Percentiles rank a stretch among this genome's conserved stretches.
Evolutionary conservation across 75 land plant genomes (phyloP).

Genomic region (Cunninghamia lanceolata): DNA sequence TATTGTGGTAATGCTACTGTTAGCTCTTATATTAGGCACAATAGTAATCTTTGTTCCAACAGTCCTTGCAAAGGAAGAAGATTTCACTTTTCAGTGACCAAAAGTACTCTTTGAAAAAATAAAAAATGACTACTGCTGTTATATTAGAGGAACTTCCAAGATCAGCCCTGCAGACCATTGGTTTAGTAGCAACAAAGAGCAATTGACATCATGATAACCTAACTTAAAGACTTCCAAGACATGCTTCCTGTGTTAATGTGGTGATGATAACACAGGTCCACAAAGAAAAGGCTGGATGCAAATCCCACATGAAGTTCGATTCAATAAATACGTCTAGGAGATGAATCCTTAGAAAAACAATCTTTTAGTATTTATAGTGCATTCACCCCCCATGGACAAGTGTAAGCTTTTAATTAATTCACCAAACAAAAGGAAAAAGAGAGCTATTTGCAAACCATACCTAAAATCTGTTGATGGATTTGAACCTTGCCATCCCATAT

Average conservation of each 20-base stretch:
- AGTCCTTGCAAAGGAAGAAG: background rate
- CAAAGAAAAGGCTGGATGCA: background rate
- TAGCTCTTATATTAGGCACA: background rate
- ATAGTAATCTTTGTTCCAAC: background rate
- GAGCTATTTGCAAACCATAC: conserved; percentile 12
- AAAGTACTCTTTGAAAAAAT: background rate
- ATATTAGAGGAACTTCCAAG: background rate
- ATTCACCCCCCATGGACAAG: background rate
- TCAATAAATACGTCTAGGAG: background rate
- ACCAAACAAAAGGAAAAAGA: background rate
- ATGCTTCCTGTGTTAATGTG: background rate
- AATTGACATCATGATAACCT: background rate
- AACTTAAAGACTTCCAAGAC: conserved; percentile 59
- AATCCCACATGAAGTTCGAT: background rate
- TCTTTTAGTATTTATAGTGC: background rate
- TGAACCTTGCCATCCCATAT: conserved; percentile 77
- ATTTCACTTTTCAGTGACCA: background rate
- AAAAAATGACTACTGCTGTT: background rate
- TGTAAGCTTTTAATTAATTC: background rate
- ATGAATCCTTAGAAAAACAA: background rate
- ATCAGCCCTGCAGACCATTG: background rate
- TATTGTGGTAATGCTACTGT: background rate
- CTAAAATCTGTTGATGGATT: conserved; percentile 77
- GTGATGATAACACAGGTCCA: background rate
- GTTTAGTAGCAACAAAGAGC: background rate